A percentile compares a stretch with the other conserved stretches of the same genome.
Evolutionary conservation across 805 yeast species (phyloP).

Genomic region (Candida tallmaniae): DNA sequence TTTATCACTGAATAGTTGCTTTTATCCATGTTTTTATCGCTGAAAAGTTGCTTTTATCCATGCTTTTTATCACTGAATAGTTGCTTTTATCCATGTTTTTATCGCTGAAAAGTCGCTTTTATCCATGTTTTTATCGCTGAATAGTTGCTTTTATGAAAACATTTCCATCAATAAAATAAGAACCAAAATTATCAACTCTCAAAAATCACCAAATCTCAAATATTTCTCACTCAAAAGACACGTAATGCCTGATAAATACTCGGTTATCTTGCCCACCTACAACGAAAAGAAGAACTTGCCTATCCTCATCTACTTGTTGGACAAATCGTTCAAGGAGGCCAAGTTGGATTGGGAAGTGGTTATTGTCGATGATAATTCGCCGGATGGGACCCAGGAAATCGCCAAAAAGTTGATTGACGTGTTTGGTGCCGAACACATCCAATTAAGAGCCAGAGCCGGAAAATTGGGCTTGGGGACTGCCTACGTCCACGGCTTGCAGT

Average conservation of each 20-base stretch:
- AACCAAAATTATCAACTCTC: not conserved
- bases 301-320: constrained; percentile 62
- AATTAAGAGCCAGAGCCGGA: constrained; percentile 68
- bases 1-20: too few relatives aligned
- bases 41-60: too few relatives aligned
- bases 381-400: constrained; percentile 76
- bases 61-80: too few relatives aligned
- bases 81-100: too few relatives aligned
- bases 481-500: constrained; percentile 71
- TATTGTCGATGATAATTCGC: constrained; percentile 75
- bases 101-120: too few relatives aligned
- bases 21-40: too few relatives aligned
- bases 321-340: constrained; percentile 57
- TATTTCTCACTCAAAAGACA: too few relatives aligned
- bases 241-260: constrained; percentile 44
- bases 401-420: constrained; percentile 56
- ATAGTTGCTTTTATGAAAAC: too few relatives aligned
- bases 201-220: not conserved
- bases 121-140: too few relatives aligned
- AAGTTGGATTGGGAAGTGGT: constrained; percentile 69
- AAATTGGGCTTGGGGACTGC: constrained; percentile 80
- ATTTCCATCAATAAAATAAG: not conserved
- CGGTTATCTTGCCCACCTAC: constrained; percentile 73
- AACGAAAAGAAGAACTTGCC: constrained; percentile 66
- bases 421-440: constrained; percentile 58